Evolutionary conservation across 2,329 filamentous ascomycete species (phyloP), one percentile per base, ranked within the genome.

Genomic region (Pseudogymnoascus sp.): DNA sequence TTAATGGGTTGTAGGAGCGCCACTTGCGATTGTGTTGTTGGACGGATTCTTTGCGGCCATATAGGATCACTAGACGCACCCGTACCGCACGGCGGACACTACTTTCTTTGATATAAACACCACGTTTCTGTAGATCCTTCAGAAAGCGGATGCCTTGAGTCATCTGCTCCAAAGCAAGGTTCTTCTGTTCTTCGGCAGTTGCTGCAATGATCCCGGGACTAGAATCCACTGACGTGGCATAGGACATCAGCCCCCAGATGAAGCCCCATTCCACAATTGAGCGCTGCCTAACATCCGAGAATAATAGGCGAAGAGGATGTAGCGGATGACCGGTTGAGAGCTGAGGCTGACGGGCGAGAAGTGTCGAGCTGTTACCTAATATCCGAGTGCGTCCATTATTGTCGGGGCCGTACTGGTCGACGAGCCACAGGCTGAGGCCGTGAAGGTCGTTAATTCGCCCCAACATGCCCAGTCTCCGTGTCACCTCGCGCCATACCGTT

Each of bases 381-480:
- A 23, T 23, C 7, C 43, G 31, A 14, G 29, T 43, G 52, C 12
- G 14, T 11, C 37, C 60, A n/a, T 33, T 62, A 23, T 19, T 60
- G n/a, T 39, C 63, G 8, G 65, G 62, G 26, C 65, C 62, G 38
- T 81, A 81, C 62, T 74, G 73, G 8, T 69, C 69, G 6, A 77
- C 75, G 3, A 88, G 75, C 58, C 67, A 70, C 5, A 81, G 78
- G 82, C 45, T 81, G 67, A 86, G 74, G 21, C 77, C 76, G 63
- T 77, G 75, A 6, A 87, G 73, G 33, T 82, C 80, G 12, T 78
- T 69, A 68, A 83, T 78, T 14, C 78, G 75, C 6, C 79, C 75
- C 7, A 74, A 70, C 81, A 84, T 86, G 3, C 85, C 86, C 52
- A 83, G 78, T 29, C 84, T 79, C 52, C 81, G 81, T 43, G 88